Evolutionary conservation across 1,284 basidiomycete species (phyloP), one percentile per base, ranked within the genome.

Genomic region (Exobasidium cylindrosporum): DNA sequence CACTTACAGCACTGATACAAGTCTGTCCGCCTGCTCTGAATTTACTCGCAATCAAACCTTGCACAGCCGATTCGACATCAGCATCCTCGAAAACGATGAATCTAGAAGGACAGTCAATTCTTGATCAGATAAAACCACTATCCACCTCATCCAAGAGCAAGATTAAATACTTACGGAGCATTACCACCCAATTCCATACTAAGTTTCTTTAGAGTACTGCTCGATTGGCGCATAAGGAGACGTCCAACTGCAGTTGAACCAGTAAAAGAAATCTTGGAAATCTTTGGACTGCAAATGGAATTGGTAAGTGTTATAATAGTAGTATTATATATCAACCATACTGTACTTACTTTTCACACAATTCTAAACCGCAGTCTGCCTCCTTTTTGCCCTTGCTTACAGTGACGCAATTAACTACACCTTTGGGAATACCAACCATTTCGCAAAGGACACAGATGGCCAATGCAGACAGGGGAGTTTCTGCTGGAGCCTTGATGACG

Each of bases 21-120:
- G 94, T 95, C 82, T 99, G 96, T 1, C 95, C 95, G 14, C 87
- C 89, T 28, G 85, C 85, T 54, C 96, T 87, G 87, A 97, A 98
- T 82, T 99, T 99, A 85, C 87, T 90, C 0, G 86, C 77, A 65
- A 96, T 85, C 3, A 90, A 90, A 55, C 84, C 92, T 67, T 89
- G 88, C n/a, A 98, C 91, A 26, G 96, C 96, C 58, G 89, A 87
- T 64, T 93, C 90, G 57, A 99, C 85, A 78, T 98, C 89, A 0
- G 94, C 94, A 76, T 98, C 96, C 65, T 93, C 90, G 78, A 99
- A 98, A 6, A 99, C 92, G 69, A 96, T 95, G 82, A 95, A 95
- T n/a, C n/a, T n/a, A n/a, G n/a, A n/a, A n/a, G n/a, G n/a, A n/a
- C n/a, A n/a, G n/a, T n/a, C n/a, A 90, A 75, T 88, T 89, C 82